phyloP scores from a whole-genome alignment of 2,329 filamentous ascomycete species.

The Stachybotrys echinatus region DNA sequence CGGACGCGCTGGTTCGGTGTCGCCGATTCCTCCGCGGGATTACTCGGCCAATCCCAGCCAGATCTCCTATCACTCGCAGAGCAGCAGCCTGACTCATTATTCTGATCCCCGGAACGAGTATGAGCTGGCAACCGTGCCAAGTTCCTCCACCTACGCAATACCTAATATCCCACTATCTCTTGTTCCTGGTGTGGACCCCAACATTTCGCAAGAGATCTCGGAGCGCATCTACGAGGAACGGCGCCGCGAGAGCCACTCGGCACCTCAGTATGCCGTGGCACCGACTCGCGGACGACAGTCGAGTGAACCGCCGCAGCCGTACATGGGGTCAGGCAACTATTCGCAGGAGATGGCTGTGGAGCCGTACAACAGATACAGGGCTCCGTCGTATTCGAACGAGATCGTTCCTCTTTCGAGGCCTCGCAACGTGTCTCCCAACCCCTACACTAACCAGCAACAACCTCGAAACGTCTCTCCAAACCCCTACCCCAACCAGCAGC shows the following conservation, averaged over 20 bases:
- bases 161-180: conserved; percentile 51
- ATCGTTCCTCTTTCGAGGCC: conserved; percentile 15
- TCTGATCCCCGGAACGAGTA: conserved; percentile 27
- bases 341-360: conserved; percentile 17
- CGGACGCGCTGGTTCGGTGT: conserved; percentile 15
- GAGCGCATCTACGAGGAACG: conserved; percentile 54
- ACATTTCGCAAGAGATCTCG: conserved; percentile 49
- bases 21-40: conserved; percentile 25
- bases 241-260: conserved; percentile 29
- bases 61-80: conserved; percentile 21
- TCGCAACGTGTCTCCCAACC: conserved; percentile 6
- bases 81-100: conserved; percentile 24
- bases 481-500: neutral
- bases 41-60: conserved; percentile 26
- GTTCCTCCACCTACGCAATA: conserved; percentile 31
- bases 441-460: conserved; percentile 39
- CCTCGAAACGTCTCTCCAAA: conserved; percentile 3
- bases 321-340: conserved; percentile 22
- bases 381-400: conserved; percentile 24
- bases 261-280: conserved; percentile 15
- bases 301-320: conserved; percentile 21
- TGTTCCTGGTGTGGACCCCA: conserved; percentile 55
- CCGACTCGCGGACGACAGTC: conserved; percentile 36
- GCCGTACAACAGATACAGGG: conserved; percentile 27
- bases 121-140: conserved; percentile 26